Base-by-base conservation (phyloP, 139 green algal species). In the Chlamydomonas schloesseri region DNA sequence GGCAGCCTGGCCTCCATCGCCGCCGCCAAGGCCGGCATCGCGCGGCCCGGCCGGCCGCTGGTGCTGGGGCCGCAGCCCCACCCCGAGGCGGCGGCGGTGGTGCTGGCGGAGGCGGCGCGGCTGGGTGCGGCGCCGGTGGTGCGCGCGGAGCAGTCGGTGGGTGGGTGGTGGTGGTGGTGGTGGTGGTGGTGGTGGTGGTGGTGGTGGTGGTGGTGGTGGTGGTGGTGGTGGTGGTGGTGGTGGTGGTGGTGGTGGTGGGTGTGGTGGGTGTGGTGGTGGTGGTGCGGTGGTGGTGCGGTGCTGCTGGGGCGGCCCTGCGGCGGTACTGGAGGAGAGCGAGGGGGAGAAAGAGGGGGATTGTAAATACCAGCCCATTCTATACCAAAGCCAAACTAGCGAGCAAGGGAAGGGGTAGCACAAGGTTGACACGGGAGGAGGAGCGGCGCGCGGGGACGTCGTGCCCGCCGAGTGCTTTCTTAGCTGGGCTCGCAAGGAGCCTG, bases 11-110 rank as follows among this genome's bases (percentile, higher is more conserved):
- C 87, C 37, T 83, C 46, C 72, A 96, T 98, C 17, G 93, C 96
- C 17, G 69, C 71, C 14, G 94, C 95, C 77, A 98, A 98, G 53
- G 95, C 95, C 0, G 96, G 96, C 36, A 97, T 98, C 68, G 88
- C 96, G 86, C 95, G 95, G 86, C 21, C 83, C 0, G 91, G 91
- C 0, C 68, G 90, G 58, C 93, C 95, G 10, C 88, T 92, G n/a
- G 88, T 98, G 42, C 24, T 98, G 13, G 90, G 73, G 0, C 64
- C 57, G 20, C 96, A 98, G 90, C 83, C 87, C 11, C 84, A 94
- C 50, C 34, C 67, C 0, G 88, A 91, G 26, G 94, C 91, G 3
- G 46, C 72, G 46, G 36, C 50, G 11, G 85, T 93, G 36, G 75
- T 96, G 71, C 50, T 86, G 33, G 24, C 64, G 36, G 77, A 62